A percentile compares a stretch with the other conserved stretches of the same genome.
phyloP scores from a whole-genome alignment of 192 early-diverging fungal genomes.

The Rhizophagus sp. region DNA sequence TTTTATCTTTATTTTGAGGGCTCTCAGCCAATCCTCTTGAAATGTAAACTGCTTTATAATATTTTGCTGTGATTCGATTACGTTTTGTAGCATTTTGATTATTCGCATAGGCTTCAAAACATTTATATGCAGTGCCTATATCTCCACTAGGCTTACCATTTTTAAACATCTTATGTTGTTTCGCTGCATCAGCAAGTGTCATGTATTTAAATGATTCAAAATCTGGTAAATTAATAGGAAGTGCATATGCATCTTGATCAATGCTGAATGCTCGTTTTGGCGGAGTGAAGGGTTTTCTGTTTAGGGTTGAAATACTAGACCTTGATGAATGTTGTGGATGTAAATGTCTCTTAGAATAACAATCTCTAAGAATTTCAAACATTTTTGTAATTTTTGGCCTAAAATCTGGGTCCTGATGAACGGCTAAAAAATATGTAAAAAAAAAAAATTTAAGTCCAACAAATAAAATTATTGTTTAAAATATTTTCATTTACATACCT shows the following conservation, averaged over 20 bases:
- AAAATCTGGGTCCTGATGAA: background rate
- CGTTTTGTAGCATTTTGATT: too few relatives aligned
- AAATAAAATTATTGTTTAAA: background rate
- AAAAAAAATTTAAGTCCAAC: too few relatives aligned
- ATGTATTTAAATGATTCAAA: background rate
- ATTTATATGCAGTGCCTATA: background rate
- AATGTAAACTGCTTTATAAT: background rate
- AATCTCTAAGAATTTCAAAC: too few relatives aligned
- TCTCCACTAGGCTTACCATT: background rate
- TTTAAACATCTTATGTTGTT: background rate
- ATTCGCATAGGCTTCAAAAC: background rate
- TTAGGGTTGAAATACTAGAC: background rate
- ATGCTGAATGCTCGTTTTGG: background rate
- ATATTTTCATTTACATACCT: background rate
- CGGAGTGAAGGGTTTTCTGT: background rate
- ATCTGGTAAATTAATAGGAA: background rate
- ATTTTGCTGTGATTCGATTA: background rate
- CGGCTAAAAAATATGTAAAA: background rate
- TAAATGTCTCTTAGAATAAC: too few relatives aligned
- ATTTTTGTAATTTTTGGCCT: background rate
- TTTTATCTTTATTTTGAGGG: background rate
- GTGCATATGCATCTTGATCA: background rate
- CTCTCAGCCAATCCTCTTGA: background rate
- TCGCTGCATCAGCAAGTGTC: background rate
- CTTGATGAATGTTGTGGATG: too few relatives aligned